Conservation (phyloP, 1,284 basidiomycete genomes). For the Rugosomyces carneus region DNA sequence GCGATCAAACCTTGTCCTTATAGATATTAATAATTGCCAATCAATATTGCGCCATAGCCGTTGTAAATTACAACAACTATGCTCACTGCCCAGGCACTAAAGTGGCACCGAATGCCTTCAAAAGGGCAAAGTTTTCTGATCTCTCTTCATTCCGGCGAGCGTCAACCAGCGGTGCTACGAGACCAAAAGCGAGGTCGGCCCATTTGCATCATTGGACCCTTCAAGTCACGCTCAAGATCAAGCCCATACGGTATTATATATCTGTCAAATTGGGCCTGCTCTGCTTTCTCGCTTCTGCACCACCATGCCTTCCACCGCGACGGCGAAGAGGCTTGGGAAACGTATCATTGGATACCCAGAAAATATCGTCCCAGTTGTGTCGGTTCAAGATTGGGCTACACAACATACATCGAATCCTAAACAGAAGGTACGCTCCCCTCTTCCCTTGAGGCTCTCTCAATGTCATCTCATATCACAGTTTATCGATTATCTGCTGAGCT, state of each 20-base stretch:
- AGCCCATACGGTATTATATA: not conserved
- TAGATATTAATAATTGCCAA: no score
- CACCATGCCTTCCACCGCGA: constrained; percentile 24
- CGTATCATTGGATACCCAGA: constrained; percentile 57
- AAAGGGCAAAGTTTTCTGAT: not conserved
- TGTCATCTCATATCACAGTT: constrained; percentile 32
- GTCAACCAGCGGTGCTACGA: not conserved
- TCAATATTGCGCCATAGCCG: constrained; percentile 32
- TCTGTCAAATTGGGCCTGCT: not conserved
- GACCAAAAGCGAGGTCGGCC: not conserved
- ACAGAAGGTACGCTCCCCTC: constrained; percentile 34
- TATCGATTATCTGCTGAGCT: constrained; percentile 52
- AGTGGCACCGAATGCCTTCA: not conserved
- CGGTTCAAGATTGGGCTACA: constrained; percentile 48
- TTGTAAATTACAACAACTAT: constrained; percentile 30
- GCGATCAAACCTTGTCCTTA: no score
- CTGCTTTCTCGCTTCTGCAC: constrained; percentile 1
- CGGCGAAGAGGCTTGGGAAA: constrained; percentile 49
- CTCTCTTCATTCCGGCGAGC: not conserved
- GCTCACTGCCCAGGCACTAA: constrained; percentile 20
- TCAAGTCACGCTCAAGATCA: not conserved
- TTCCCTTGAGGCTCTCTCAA: constrained; percentile 8
- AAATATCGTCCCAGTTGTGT: constrained; percentile 48
- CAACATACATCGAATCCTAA: constrained; percentile 37
- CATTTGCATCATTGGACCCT: not conserved